Conservation (phyloP, 2,329 filamentous ascomycete genomes). For the Curvularia eragrostidis region DNA sequence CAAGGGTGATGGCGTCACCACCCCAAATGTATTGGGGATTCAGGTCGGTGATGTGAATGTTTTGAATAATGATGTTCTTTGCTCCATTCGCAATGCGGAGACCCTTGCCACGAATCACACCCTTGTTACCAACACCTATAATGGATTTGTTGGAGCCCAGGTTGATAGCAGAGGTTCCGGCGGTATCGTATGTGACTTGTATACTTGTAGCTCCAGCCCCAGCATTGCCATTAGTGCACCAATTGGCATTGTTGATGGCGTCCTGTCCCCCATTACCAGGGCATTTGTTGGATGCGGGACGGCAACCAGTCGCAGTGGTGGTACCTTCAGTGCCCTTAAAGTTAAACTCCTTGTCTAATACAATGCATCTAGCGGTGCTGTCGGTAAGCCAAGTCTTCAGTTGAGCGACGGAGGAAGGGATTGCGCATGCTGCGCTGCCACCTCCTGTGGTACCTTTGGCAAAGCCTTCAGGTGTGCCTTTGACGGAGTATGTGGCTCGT, state of each 20-base stretch:
- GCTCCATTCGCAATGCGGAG: slow-evolving; percentile 51
- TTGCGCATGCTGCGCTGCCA: slow-evolving; percentile 20
- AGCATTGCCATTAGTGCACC: slow-evolving; percentile 54
- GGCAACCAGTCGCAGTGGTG: slow-evolving; percentile 61
- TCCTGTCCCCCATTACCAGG: slow-evolving; percentile 63
- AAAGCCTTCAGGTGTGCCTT: slow-evolving; percentile 36
- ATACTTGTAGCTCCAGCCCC: slow-evolving; percentile 29
- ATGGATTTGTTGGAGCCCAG: slow-evolving; percentile 66
- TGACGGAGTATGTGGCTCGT: slow-evolving; percentile 27
- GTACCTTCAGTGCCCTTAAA: slow-evolving; percentile 64
- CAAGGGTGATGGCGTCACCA: slow-evolving; percentile 45
- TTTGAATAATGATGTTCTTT: slow-evolving; percentile 62
- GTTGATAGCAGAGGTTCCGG: slow-evolving; percentile 58
- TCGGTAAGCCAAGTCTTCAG: slow-evolving; percentile 66
- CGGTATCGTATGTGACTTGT: slow-evolving; percentile 62
- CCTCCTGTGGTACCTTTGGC: slow-evolving; percentile 36
- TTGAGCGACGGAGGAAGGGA: slow-evolving; percentile 51
- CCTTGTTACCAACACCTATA: slow-evolving; percentile 60
- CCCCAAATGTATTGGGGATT: slow-evolving; percentile 48
- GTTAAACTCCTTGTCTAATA: slow-evolving; percentile 63
- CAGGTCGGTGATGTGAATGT: slow-evolving; percentile 54
- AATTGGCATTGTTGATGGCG: slow-evolving; percentile 66
- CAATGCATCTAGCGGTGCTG: slow-evolving; percentile 61
- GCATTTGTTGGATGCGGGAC: slow-evolving; percentile 52
- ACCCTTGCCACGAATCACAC: slow-evolving; percentile 66